phyloP scores from a whole-genome alignment of 2,329 filamentous ascomycete species.

The Pseudocercospora fuligena region DNA sequence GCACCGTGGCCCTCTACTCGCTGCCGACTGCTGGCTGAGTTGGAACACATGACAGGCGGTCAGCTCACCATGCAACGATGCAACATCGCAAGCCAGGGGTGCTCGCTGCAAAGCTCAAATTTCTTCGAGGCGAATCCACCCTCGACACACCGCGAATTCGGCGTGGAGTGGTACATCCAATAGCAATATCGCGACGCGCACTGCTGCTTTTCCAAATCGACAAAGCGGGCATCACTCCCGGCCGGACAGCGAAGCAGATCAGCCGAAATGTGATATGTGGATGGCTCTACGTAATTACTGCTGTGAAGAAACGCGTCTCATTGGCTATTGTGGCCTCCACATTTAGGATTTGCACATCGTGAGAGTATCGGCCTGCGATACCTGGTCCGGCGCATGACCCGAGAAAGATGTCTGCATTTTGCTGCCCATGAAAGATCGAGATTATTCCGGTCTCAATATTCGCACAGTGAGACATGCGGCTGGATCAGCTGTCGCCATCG shows the following conservation, averaged over 20 bases:
- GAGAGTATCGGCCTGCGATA: slow-evolving; percentile 19
- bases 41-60: slow-evolving; percentile 26
- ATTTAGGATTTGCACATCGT: slow-evolving; percentile 17
- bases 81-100: slow-evolving; percentile 18
- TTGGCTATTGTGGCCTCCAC: slow-evolving; percentile 22
- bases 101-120: slow-evolving; percentile 10
- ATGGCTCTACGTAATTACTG: slow-evolving; percentile 22
- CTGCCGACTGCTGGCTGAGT: slow-evolving; percentile 3
- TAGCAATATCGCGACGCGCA: slow-evolving; percentile 8
- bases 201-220: slow-evolving; percentile 4
- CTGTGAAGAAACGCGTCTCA: slow-evolving; percentile 1
- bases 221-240: slow-evolving; percentile 8
- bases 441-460: slow-evolving; percentile 26
- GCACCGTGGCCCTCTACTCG: background rate
- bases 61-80: slow-evolving; percentile 21
- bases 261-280: slow-evolving; percentile 20
- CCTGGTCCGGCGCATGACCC: slow-evolving; percentile 24
- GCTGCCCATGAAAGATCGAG: slow-evolving; percentile 23
- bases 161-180: slow-evolving; percentile 20
- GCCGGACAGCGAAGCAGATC: slow-evolving; percentile 21
- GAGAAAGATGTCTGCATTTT: background rate
- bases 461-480: slow-evolving; percentile 27
- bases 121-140: slow-evolving; percentile 14
- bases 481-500: slow-evolving; percentile 16
- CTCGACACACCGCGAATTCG: slow-evolving; percentile 23